Base-by-base conservation (phyloP, 2,329 filamentous ascomycete genomes). In the Rasamsonia emersonii region DNA sequence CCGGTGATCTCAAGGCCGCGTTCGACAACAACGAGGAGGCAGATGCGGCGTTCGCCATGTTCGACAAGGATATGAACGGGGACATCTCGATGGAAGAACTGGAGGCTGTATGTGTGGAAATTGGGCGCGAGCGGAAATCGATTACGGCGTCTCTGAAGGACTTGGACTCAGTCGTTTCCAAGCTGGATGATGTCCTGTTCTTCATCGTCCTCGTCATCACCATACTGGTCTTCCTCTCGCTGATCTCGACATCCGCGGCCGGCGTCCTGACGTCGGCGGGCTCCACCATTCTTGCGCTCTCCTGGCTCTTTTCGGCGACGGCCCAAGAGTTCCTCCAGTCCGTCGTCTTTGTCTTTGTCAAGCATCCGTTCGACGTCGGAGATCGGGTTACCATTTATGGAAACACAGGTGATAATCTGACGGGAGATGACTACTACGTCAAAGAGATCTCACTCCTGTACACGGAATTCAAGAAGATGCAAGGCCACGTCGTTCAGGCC, bases 381-480 rank as follows among this genome's bases (percentile, higher is more conserved):
- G 89, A 96, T 55, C 79, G 89, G 47, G 85, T 96, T 5, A 85
- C 82, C 1, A 75, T 96, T 13, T 95, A 95, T 50, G 88, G 88
- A 33, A 93, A 86, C 47, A 86, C 86, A 1, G 89, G 89, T 39
- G 71, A 78, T n/a, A 56, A 71, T 10, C 71, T 86, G 51, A 75
- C 72, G 20, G 88, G 88, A 27, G 89, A 95, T 47, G 89, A 95
- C 49, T 96, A 94, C 60, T 95, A 93, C 44, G 88, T 96, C 33
- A 93, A 93, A 33, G 85, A 94, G 51, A 93, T 96, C 34, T 82
- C 86, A 2, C 70, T 96, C 1, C 71, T 95, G 10, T 96, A 91
- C 56, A 96, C 89, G 9, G 89, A 95, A 51, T 95, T 95, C 67
- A 95, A 95, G 70, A 95, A 95, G 68, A 89, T 95, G 83, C 82